Evolutionary conservation across 441 rosid species (phyloP).

Genomic region (Mallotus japonicus): DNA sequence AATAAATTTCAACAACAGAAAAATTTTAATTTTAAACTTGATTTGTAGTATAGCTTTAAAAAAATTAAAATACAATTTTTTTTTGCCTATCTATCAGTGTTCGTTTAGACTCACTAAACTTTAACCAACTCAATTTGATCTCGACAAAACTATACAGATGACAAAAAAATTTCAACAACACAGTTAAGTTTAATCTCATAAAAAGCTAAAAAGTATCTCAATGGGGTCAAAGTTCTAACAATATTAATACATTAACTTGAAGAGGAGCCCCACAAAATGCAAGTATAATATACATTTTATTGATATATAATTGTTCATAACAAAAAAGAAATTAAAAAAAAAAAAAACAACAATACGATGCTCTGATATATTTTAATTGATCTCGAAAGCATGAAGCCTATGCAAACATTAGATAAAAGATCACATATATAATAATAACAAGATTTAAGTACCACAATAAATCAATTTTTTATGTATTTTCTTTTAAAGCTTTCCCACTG

Average conservation of each 20-base stretch:
- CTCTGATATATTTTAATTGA: constrained; percentile 11
- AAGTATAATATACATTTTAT: constrained; percentile 13
- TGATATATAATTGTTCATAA: not conserved
- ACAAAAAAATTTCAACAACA: too few species aligned
- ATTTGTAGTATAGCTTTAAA: too few species aligned
- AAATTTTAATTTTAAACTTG: too few species aligned
- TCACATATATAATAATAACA: constrained; percentile 4
- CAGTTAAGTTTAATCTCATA: too few species aligned
- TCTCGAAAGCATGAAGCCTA: constrained; percentile 19
- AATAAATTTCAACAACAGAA: too few species aligned
- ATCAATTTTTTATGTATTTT: constrained; percentile 13
- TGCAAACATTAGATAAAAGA: constrained; percentile 22
- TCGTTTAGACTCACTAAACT: too few species aligned
- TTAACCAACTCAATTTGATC: too few species aligned
- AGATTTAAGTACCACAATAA: constrained; percentile 18
- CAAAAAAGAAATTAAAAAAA: not conserved
- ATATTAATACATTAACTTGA: not conserved
- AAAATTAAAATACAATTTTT: too few species aligned
- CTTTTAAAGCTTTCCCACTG: not conserved
- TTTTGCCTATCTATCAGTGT: too few species aligned
- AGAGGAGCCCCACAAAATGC: not conserved
- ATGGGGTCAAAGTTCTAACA: not conserved
- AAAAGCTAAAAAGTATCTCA: not conserved
- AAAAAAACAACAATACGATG: not conserved
- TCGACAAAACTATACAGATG: too few species aligned